Base-by-base conservation (phyloP, 2,329 filamentous ascomycete genomes). In the Colletotrichum costaricense region DNA sequence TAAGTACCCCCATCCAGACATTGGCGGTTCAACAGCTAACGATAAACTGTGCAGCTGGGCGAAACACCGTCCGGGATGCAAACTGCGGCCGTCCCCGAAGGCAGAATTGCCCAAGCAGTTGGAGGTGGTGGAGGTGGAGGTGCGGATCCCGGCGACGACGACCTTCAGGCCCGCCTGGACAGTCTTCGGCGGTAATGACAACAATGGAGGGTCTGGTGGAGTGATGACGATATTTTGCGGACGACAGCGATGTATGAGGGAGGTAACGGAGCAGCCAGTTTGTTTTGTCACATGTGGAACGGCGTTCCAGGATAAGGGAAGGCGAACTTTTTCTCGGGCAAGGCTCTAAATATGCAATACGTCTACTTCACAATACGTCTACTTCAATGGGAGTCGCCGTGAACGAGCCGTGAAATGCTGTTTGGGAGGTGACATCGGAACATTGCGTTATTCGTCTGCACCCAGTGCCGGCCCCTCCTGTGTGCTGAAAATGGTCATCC, bases 101-200 rank as follows among this genome's bases (percentile, higher is more conserved):
- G 91, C 12, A 92, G 90, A 79, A 91, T 98, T 74, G 96, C 97
- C 59, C 94, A 98, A 82, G 95, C 96, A 19, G 89, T 98, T 76
- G 95, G 94, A 8, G 91, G 88, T 12, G 85, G 86, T 5, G 83
- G 84, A 6, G 93, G 93, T 5, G 91, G 88, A 9, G 85, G 85
- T 22, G 84, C 82, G 28, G 91, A 92, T 78, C 86, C 90, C 5
- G 92, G 91, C n/a, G 95, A 98, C 79, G 95, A 98, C 79, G 97
- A 98, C 81, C 90, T 99, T 30, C 95, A 98, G 85, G 96, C 97
- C 76, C 91, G 97, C 72, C 89, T 99, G 65, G 95, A 98, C 81
- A 97, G 95, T 82, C 86, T 98, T 76, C 89, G 94, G 80, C 88
- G 88, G 81, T 90, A 82, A 69, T 57, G 38, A 33, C 19, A 49